Base-by-base conservation (phyloP, 2,329 filamentous ascomycete species). In the Beauveria sp. region DNA sequence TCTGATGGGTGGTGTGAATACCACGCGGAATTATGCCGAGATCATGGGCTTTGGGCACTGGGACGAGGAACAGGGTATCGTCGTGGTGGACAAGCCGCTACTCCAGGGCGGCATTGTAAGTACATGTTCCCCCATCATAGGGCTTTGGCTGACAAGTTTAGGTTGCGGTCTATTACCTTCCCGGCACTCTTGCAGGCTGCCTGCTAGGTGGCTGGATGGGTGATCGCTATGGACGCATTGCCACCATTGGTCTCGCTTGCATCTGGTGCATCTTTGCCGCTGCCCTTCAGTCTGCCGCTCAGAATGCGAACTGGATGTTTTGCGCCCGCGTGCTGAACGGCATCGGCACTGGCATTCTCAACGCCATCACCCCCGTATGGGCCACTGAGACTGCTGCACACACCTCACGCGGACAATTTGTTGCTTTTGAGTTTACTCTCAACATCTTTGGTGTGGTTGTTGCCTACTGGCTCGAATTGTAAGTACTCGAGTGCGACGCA, bases 331-430 rank as follows among this genome's bases (percentile, higher is more conserved):
- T 67, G 0, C 58, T 73, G 12, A 88, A 86, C 60, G 85, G 85
- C 5, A 82, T 86, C 51, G 87, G 87, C 3, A 90, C 86, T 2
- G 88, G 88, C 26, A 84, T 89, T 55, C 70, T 90, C 41, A 90
- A 89, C 67, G 83, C 85, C 8, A 89, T 90, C 64, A 82, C 87
- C 0, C 87, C 87, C 0, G 86, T 89, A 3, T 90, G 85, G 85
- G 85, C 86, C 1, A 87, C 87, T 0, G 88, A 90, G 71, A 87
- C 84, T 0, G 83, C 85, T 0, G 82, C 87, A 44, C 84, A 89
- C 67, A 88, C 81, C 0, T 85, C 83, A 2, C 81, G 88, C 46
- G 88, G 88, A 6, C 80, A 85, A 53, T 88, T 89, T 64, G 84
- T 90, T 61, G 84, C 86, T 10, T 85, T 89, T 59, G 87, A 90